phyloP scores from a whole-genome alignment of 192 early-diverging fungal genomes.

The Rhizoclosmatium globosum region DNA sequence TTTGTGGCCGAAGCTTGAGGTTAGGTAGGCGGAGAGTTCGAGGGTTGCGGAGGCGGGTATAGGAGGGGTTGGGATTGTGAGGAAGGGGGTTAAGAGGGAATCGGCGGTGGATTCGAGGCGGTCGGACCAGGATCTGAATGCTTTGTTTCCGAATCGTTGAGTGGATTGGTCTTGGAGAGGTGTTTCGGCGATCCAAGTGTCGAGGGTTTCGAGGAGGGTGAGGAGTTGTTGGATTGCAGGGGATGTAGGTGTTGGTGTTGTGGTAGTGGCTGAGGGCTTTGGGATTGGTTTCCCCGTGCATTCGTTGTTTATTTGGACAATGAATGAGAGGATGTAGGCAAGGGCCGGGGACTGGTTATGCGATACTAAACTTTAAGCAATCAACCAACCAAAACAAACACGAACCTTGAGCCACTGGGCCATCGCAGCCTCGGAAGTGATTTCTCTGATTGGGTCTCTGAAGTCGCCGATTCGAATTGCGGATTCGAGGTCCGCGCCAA shows the following conservation, averaged over 20 bases:
- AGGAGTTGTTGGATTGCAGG: conserved; percentile 61
- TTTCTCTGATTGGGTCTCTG: conserved; percentile 62
- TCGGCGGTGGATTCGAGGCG: conserved; percentile 57
- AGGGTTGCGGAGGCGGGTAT: conserved; percentile 50
- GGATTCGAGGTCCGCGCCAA: not conserved
- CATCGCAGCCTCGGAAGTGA: conserved; percentile 65
- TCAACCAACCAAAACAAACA: conserved; percentile 63
- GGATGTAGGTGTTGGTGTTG: not conserved
- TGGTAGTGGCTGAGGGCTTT: not conserved
- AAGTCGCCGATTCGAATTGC: not conserved
- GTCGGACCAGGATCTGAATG: conserved; percentile 83
- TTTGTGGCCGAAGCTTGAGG: conserved; percentile 81
- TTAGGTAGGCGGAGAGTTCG: conserved; percentile 82
- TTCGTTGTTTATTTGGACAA: conserved; percentile 1
- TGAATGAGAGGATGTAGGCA: not conserved
- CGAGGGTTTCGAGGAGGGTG: conserved; percentile 70
- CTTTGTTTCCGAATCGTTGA: conserved; percentile 91
- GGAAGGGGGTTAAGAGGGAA: not conserved
- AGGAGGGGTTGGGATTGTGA: not conserved
- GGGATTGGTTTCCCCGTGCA: conserved; percentile 9
- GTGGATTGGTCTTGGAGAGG: conserved; percentile 70
- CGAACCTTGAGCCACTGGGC: conserved; percentile 71
- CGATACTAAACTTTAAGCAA: conserved; percentile 59
- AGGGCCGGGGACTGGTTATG: conserved; percentile 49
- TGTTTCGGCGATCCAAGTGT: conserved; percentile 76